Conservation (phyloP, 1,139 yeast genomes). For the Zygosaccharomyces pseudobailii region DNA sequence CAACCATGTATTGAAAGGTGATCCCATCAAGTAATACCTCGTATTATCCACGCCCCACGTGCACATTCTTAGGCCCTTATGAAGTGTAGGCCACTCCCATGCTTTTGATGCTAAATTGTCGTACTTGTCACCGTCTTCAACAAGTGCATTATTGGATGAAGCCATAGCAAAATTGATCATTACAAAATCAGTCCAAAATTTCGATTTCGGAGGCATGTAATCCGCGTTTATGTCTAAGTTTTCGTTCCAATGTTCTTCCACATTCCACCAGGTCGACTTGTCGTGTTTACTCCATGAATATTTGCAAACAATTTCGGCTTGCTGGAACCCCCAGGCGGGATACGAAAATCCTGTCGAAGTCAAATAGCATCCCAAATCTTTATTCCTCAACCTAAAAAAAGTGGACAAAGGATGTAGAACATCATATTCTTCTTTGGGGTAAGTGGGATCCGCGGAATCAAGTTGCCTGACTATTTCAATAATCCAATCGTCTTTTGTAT, state of each 20-base stretch:
- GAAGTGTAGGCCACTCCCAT: slow-evolving; percentile 79
- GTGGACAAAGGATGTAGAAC: slow-evolving; percentile 66
- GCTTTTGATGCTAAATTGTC: slow-evolving; percentile 64
- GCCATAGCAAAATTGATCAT: slow-evolving; percentile 71
- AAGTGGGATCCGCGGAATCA: slow-evolving; percentile 44
- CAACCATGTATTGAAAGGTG: slow-evolving; percentile 63
- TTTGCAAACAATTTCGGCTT: slow-evolving; percentile 74
- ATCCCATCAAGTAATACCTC: slow-evolving; percentile 61
- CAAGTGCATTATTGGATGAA: slow-evolving; percentile 68
- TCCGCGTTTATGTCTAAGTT: slow-evolving; percentile 39
- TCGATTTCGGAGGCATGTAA: slow-evolving; percentile 62
- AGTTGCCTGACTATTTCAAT: slow-evolving; percentile 59
- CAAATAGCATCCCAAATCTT: slow-evolving; percentile 62
- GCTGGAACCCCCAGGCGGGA: slow-evolving; percentile 79
- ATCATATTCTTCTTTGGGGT: slow-evolving; percentile 37
- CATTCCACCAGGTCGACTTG: slow-evolving; percentile 76
- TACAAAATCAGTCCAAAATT: slow-evolving; percentile 65
- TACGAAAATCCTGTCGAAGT: slow-evolving; percentile 68
- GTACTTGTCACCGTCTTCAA: slow-evolving; percentile 65
- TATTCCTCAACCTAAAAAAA: slow-evolving; percentile 59
- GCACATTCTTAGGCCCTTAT: slow-evolving; percentile 65
- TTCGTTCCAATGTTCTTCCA: slow-evolving; percentile 60
- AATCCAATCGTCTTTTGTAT: slow-evolving; percentile 67
- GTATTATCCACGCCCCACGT: slow-evolving; percentile 47
- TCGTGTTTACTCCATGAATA: slow-evolving; percentile 46